These are phyloP conservation scores for Holtermanniella nyarrowii DNA, from an alignment of 768 basidiomycete species.

Conservation along the genomic window DNA sequence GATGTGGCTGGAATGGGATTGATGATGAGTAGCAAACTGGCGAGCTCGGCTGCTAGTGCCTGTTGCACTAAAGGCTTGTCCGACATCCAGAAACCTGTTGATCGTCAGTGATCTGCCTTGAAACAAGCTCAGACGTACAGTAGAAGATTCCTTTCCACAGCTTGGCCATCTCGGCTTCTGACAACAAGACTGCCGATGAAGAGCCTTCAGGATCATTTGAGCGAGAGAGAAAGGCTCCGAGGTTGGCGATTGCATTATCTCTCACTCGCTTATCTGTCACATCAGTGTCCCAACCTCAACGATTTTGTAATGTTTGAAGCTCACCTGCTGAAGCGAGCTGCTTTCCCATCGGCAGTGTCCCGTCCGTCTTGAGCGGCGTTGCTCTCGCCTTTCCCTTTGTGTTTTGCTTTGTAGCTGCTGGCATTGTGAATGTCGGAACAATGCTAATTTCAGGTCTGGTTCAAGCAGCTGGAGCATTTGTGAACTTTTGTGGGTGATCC, in stretches of 20 bases:
- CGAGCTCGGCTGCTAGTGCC: slow-evolving; percentile 71
- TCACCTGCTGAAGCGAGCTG: slow-evolving; percentile 83
- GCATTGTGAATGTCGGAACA: background rate
- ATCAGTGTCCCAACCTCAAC: background rate
- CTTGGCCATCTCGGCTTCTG: slow-evolving; percentile 72
- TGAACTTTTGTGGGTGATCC: background rate
- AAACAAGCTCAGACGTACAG: slow-evolving; percentile 51
- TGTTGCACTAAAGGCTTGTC: slow-evolving; percentile 97
- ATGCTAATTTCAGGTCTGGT: no score
- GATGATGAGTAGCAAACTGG: slow-evolving; percentile 68
- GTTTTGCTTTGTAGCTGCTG: slow-evolving; percentile 1
- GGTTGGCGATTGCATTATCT: slow-evolving; percentile 76
- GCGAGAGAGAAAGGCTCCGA: slow-evolving; percentile 64
- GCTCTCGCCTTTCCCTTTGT: slow-evolving; percentile 24
- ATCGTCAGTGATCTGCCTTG: background rate
- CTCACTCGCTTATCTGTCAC: slow-evolving; percentile 73
- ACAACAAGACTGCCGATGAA: slow-evolving; percentile 47
- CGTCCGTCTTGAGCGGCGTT: slow-evolving; percentile 7
- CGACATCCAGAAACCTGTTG: slow-evolving; percentile 95
- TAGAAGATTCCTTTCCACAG: slow-evolving; percentile 98
- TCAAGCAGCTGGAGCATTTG: background rate
- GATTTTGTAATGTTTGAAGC: slow-evolving; percentile 22
- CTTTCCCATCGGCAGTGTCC: slow-evolving; percentile 66
- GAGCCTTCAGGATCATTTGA: slow-evolving; percentile 19
- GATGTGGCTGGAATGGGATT: slow-evolving; percentile 36